Conservation (phyloP, 164 flowering plant genomes). For the Warburgia ugandensis region DNA sequence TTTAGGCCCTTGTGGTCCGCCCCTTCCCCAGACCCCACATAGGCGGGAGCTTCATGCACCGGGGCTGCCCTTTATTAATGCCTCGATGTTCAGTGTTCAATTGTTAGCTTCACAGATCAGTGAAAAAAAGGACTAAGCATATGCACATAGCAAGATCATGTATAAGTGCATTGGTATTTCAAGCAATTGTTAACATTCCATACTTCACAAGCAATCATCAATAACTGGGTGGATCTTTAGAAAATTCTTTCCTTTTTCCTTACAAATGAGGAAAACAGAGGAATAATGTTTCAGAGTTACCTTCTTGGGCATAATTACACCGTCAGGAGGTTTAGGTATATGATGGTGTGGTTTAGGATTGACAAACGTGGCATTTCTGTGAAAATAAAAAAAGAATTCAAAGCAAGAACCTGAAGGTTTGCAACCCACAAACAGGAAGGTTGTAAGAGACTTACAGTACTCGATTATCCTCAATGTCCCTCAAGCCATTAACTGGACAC, state of each 20-base stretch:
- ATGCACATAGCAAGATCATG: no score
- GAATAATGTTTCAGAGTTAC: conserved; percentile 20
- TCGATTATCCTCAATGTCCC: conserved; percentile 37
- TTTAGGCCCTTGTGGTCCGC: no score
- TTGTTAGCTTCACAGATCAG: no score
- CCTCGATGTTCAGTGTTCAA: no score
- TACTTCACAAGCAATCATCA: not conserved
- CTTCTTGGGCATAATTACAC: conserved; percentile 64
- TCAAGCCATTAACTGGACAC: conserved; percentile 63
- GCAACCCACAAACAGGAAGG: not conserved
- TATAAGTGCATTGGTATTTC: no score
- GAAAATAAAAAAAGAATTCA: conserved; percentile 11
- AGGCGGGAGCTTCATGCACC: no score
- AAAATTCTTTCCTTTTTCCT: not conserved
- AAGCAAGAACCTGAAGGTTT: not conserved
- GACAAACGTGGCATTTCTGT: conserved; percentile 70
- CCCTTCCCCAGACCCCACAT: no score
- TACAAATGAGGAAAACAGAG: not conserved
- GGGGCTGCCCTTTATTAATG: no score
- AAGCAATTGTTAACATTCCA: no score
- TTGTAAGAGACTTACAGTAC: conserved; percentile 53
- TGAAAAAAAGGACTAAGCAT: no score
- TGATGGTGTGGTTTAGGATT: conserved; percentile 64
- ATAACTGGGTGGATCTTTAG: not conserved
- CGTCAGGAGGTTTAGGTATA: conserved; percentile 67